Base-by-base conservation (phyloP, 2,329 filamentous ascomycete species). In the Pseudocercospora cruenta region DNA sequence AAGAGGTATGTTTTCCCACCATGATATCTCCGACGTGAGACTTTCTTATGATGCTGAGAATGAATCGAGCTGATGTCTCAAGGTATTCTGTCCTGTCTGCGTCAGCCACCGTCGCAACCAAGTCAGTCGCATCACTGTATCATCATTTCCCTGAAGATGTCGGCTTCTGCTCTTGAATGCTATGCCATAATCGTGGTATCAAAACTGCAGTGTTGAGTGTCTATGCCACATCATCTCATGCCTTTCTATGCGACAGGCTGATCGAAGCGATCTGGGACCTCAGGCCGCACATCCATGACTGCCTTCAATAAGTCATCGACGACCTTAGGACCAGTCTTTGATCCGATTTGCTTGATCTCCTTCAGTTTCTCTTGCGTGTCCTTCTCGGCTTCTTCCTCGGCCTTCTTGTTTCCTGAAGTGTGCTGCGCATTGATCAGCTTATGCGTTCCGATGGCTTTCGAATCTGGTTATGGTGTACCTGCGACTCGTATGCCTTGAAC, bases 401-500 rank as follows among this genome's bases (percentile, higher is more conserved):
- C 86, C 72, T 85, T 86, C 80, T 91, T 88, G 86, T 97, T 97
- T 76, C 94, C 94, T 80, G 92, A 92, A 75, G 91, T 90, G 83
- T 99, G 94, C 94, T 98, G 74, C 72, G 16, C 19, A 5, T 8
- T 43, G 21, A 51, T 55, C 43, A 58, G 58, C 36, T 43, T 43
- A 21, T 36, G 47, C 21, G 24, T 19, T 16, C 8, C 10, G 12
- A 7, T 45, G 33, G 36, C 21, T 10, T 9, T 5, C 5, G 33
- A 4, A 31, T 7, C 51, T n/a, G 26, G 51, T 47, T 43, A 36
- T 21, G 2, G 61, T 31, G 39, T 77, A 90, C 88, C 86, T 92
- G 86, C 70, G 92, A 86, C 84, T 98, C 93, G 76, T 96, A 98
- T 78, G 91, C 90, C 85, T 95, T 94, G 84, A 93, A 98, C 81